phyloP scores from a whole-genome alignment of 2,329 filamentous ascomycete genomes.

The Claviceps pazoutovae region DNA sequence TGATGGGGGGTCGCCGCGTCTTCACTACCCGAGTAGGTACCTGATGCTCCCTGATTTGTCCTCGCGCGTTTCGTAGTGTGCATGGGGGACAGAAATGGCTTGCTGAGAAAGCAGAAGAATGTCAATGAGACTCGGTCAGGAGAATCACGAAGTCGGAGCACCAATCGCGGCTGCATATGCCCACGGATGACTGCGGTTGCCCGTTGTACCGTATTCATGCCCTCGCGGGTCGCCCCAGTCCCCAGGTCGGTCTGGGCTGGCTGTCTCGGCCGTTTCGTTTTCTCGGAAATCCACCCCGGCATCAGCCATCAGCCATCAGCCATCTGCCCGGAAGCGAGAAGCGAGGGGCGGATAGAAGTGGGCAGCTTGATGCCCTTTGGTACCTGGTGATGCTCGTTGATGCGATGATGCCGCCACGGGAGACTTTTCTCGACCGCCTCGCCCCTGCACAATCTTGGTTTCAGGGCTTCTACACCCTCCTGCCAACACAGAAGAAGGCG shows the following conservation, averaged over 20 bases:
- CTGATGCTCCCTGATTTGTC: neutral
- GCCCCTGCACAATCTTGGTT: neutral
- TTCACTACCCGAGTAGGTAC: too few relatives aligned
- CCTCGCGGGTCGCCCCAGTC: too few relatives aligned
- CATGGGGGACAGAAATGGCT: neutral
- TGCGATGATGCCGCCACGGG: too few relatives aligned
- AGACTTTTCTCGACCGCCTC: too few relatives aligned
- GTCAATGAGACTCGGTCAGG: too few relatives aligned
- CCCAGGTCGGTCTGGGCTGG: too few relatives aligned
- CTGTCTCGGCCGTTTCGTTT: neutral
- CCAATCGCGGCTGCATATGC: neutral
- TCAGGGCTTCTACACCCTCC: neutral
- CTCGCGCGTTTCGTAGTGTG: constrained; percentile 1
- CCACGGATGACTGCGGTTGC: too few relatives aligned
- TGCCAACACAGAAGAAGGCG: too few relatives aligned
- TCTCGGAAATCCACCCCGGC: neutral
- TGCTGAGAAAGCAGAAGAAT: neutral
- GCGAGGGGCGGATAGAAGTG: neutral
- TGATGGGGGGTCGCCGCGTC: too few relatives aligned
- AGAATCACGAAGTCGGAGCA: neutral
- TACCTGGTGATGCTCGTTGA: neutral
- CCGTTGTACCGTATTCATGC: too few relatives aligned
- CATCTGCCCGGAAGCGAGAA: too few relatives aligned
- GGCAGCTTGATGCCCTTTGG: neutral
- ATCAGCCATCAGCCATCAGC: neutral